Evolutionary conservation across 306 rosid species (phyloP), one percentile per base, ranked within the genome.

Genomic region (Purshia tridentata): DNA sequence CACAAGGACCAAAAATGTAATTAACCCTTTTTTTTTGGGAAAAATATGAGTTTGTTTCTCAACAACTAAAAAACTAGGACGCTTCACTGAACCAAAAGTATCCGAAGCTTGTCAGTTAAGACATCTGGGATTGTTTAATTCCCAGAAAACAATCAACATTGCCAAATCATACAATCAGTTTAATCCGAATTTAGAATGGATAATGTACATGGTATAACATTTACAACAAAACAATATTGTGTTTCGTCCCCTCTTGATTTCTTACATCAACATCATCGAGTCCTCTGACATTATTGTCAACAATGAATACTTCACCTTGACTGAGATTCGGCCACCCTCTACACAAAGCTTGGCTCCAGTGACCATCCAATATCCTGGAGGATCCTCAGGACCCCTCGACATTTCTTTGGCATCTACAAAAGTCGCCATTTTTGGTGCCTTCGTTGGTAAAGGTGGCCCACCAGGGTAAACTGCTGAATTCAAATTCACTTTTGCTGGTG

Each of bases 341-440:
- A 88, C 89, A 44, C 88, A 78, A 0, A 93, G 88, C 86, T 78
- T 93, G 54, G 97, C 97, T 41, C 98, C 98, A 0, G 96, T 88
- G 73, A 93, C 91, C 78, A 93, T 89, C 98, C 98, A 93, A 78
- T 93, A 89, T 46, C 98, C 98, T 6, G 97, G 98, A 41, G 73
- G 63, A 67, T 89, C 87, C 82, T 86, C 92, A 0, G 98, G 98
- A 49, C 97, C 98, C 23, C 94, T 83, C 55, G 82, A 85, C 88
- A 65, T 89, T 83, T 93, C 98, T 59, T 81, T 78, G 11, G 92
- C 89, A 80, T 89, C 87, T 9, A 93, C 86, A 73, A 91, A 69
- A 44, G 65, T 89, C 15, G 87, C 72, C 96, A 91, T 84, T 81
- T 85, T 93, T 13, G 82, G 87, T 10, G 90, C 80, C 78, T 76